Conservation (phyloP, 768 basidiomycete genomes). For the Tephrocybe sp. region DNA sequence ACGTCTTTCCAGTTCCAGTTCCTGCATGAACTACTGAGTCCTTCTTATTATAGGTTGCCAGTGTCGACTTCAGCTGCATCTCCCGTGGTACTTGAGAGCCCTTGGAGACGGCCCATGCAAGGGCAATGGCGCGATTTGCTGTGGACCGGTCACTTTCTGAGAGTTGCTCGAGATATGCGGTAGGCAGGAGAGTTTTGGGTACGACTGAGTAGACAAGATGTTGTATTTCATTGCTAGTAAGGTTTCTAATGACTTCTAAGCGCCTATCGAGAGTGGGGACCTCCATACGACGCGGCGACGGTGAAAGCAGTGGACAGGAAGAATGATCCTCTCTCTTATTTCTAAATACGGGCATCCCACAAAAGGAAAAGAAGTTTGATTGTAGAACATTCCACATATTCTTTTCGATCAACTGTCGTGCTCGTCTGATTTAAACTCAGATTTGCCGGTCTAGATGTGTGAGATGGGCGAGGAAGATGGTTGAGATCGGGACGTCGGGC, state of each 20-base stretch:
- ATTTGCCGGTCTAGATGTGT: no score
- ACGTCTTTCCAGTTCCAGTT: conserved; percentile 24
- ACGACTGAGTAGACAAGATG: background rate
- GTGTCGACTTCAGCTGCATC: conserved; percentile 20
- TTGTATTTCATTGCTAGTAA: background rate
- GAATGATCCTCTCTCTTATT: background rate
- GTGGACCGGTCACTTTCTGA: background rate
- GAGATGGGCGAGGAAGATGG: no score
- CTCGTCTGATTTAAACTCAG: background rate
- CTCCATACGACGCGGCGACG: background rate
- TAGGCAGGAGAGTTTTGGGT: background rate
- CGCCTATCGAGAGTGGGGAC: background rate
- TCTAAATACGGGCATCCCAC: background rate
- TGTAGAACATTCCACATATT: background rate
- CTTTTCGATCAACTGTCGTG: background rate
- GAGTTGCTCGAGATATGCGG: background rate
- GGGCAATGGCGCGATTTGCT: background rate
- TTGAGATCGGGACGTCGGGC: no score
- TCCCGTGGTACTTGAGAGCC: conserved; percentile 15
- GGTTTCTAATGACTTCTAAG: background rate
- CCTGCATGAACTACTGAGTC: conserved; percentile 23
- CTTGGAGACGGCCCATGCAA: background rate
- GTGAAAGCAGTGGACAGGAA: no score
- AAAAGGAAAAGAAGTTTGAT: background rate
- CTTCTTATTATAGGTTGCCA: conserved; percentile 14